Conservation (phyloP, 306 rosid species). For the Castanea mollissima region DNA sequence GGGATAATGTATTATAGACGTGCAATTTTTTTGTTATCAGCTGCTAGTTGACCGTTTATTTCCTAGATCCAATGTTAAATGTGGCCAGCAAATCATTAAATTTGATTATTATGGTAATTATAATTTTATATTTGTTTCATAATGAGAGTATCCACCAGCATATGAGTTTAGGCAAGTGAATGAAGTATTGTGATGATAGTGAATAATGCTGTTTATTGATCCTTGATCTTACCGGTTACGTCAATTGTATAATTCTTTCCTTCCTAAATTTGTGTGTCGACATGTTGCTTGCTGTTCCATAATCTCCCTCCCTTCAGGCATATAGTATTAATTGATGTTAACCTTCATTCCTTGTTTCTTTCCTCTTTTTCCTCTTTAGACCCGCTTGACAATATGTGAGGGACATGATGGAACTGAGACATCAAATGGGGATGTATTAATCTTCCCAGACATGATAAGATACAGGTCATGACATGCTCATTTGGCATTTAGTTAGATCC, state of each 20-base stretch:
- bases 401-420: conserved; percentile 94
- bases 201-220: not conserved
- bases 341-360: conserved; percentile 2
- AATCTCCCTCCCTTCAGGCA: not conserved
- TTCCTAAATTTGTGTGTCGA: not conserved
- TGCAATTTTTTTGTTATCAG: not conserved
- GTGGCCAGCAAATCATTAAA: not conserved
- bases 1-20: not conserved
- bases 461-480: conserved; percentile 58
- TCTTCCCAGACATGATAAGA: conserved; percentile 94
- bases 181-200: not conserved
- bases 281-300: not conserved
- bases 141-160: not conserved
- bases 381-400: conserved; percentile 84
- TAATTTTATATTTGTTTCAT: not conserved
- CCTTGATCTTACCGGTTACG: not conserved
- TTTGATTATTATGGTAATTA: not conserved
- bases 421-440: conserved; percentile 92
- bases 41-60: not conserved
- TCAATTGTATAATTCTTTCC: not conserved
- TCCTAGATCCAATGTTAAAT: not conserved
- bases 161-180: not conserved
- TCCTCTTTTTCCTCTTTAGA: conserved; percentile 39
- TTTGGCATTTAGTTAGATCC: not conserved
- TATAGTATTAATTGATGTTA: not conserved